Base-by-base conservation (phyloP, 139 green algal species). In the Chlamydomonas sp. region DNA sequence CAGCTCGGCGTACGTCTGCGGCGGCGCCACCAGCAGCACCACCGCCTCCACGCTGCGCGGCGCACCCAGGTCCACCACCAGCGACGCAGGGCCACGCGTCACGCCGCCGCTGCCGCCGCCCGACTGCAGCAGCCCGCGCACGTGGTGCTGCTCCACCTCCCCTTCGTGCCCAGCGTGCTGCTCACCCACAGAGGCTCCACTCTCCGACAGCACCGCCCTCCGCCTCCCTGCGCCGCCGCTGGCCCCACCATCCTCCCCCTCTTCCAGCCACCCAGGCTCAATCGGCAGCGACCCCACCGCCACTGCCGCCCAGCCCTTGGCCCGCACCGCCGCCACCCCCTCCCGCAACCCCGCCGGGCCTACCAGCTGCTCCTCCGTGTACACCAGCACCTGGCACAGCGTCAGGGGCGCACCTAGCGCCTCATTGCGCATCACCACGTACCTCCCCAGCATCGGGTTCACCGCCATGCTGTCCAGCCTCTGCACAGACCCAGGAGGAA, bases 301-400 rank as follows among this genome's bases (percentile, higher is more conserved):
- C n/a, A 49, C 31, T 10, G 79, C 14, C 63, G 63, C 63, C 1
- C 79, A 63, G 61, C 79, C 79, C 20, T 12, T 12, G 12, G 66
- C 79, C 79, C 15, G 63, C 31, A 6, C 12, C 63, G 75, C 20
- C 63, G 31, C 3, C 79, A 84, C 79, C 5, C 63, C 79, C n/a
- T 63, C 0, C 31, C 79, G 79, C 31, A 49, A 49, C 63, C 79
- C 79, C 63, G 4, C 68, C 15, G 9, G 4, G 68, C 18, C 68
- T 12, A 5, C 68, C 9, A n/a, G 6, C 14, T 75, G 63, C 4
- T 15, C 64, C 63, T n/a, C 66, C 20, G 17, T 10, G 79, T 84
- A 84, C n/a, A 75, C 79, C 79, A 20, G 75, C 20, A 76, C 79
- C 79, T 84, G 79, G 63, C 79, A 84, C 79, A 84, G 63, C n/a